These are phyloP conservation scores for Microbotryum silenes-acaulis DNA, from an alignment of 1,284 basidiomycete genomes.

Conservation along the genomic window DNA sequence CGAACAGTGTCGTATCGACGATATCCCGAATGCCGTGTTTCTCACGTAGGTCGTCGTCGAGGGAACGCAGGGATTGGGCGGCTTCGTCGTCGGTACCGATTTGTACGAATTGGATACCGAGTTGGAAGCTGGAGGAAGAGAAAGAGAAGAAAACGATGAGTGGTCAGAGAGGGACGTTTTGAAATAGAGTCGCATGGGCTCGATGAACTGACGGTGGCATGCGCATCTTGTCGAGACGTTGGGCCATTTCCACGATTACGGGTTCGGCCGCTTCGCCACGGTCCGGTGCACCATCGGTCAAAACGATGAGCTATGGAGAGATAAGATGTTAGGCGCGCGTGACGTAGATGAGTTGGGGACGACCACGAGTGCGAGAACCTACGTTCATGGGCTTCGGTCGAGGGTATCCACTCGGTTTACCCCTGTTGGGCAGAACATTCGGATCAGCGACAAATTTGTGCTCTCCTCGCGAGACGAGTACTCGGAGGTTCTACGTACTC, in stretches of 20 bases:
- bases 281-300: constrained; percentile 24
- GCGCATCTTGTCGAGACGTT: constrained; percentile 3
- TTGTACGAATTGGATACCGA: constrained; percentile 33
- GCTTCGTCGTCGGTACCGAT: constrained; percentile 30
- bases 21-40: constrained; percentile 29
- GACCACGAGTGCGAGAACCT: constrained; percentile 4
- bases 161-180: neutral
- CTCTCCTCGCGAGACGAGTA: neutral
- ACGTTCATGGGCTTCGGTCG: constrained; percentile 24
- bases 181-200: neutral
- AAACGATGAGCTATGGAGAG: neutral
- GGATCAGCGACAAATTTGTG: neutral
- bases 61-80: constrained; percentile 14
- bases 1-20: constrained; percentile 32
- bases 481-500: neutral
- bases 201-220: neutral
- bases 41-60: constrained; percentile 32
- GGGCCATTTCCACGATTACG: constrained; percentile 27
- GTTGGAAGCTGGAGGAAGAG: constrained; percentile 7
- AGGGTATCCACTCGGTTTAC: constrained; percentile 10
- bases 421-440: neutral
- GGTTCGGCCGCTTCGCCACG: constrained; percentile 20
- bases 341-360: too few species aligned
- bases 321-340: neutral
- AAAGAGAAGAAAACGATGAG: constrained; percentile 1